These are phyloP conservation scores for Colletotrichum tropicicola DNA, from an alignment of 2,329 filamentous ascomycete genomes.

Conservation along the genomic window DNA sequence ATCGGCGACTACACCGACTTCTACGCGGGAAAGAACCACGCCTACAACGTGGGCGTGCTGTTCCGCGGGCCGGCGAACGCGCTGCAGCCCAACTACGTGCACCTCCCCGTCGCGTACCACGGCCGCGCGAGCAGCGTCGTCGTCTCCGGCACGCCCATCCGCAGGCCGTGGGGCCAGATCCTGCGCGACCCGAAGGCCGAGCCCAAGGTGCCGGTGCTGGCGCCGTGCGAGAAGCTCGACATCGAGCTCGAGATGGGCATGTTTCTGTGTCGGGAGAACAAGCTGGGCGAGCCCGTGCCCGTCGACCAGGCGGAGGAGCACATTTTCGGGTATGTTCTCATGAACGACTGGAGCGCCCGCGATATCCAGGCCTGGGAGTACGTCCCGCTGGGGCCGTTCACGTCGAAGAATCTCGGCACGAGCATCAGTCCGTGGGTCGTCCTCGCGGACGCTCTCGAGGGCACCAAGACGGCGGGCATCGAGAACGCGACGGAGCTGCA, in stretches of 20 bases:
- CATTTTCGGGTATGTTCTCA: constrained; percentile 74
- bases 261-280: constrained; percentile 74
- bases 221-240: constrained; percentile 71
- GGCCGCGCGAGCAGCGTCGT: constrained; percentile 81
- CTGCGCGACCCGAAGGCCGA: constrained; percentile 55
- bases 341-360: constrained; percentile 72
- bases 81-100: constrained; percentile 82
- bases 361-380: constrained; percentile 72
- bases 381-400: constrained; percentile 69
- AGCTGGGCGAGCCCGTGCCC: constrained; percentile 71
- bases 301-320: constrained; percentile 74
- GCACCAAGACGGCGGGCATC: constrained; percentile 33
- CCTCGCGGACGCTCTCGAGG: constrained; percentile 64
- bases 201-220: constrained; percentile 66
- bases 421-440: constrained; percentile 71
- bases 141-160: constrained; percentile 76
- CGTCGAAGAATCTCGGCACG: constrained; percentile 69
- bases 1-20: constrained; percentile 90
- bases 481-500: constrained; percentile 45
- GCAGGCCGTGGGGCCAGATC: constrained; percentile 79
- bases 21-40: constrained; percentile 83
- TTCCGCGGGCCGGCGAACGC: constrained; percentile 80
- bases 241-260: constrained; percentile 83
- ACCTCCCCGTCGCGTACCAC: constrained; percentile 84
- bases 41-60: constrained; percentile 73